A percentile compares a stretch with the other conserved stretches of the same genome.
These are phyloP conservation scores for Pyricularia sp. DNA, from an alignment of 2,329 filamentous ascomycete species.

Conservation along the genomic window DNA sequence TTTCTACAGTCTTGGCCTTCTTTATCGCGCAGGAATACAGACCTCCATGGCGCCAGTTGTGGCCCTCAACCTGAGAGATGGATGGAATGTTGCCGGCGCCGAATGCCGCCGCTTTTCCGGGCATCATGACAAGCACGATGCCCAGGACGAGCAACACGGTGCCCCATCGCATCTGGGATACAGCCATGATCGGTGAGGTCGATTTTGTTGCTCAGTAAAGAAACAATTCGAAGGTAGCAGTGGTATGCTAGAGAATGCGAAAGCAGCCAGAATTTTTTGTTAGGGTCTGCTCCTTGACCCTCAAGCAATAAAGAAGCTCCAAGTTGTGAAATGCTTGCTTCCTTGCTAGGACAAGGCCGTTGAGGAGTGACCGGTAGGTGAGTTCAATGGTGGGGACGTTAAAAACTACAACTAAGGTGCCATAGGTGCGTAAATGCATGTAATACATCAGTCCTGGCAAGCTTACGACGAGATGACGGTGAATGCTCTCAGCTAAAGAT, in stretches of 20 bases:
- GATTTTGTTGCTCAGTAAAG: not conserved
- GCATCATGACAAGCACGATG: slow-evolving; percentile 43
- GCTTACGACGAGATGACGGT: not conserved
- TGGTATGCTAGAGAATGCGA: not conserved
- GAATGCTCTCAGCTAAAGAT: not conserved
- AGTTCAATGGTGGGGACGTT: not conserved
- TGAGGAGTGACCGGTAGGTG: not conserved
- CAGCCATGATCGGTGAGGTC: not conserved
- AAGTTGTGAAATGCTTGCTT: not conserved
- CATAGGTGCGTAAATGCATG: not conserved
- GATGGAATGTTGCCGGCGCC: slow-evolving; percentile 62
- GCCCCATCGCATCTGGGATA: slow-evolving; percentile 23
- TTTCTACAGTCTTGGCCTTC: no score
- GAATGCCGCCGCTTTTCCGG: slow-evolving; percentile 45
- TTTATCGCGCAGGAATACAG: not conserved
- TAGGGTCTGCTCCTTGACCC: not conserved
- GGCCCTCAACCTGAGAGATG: slow-evolving; percentile 49
- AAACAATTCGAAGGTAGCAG: not conserved
- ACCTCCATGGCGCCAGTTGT: slow-evolving; percentile 59
- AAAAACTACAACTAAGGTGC: not conserved
- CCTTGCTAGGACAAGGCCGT: not conserved
- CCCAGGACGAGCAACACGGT: slow-evolving; percentile 38
- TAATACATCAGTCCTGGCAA: not conserved
- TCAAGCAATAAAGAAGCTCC: not conserved
- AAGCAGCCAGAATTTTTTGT: not conserved